Evolutionary conservation across 495 filamentous ascomycete species (phyloP).

Genomic region (Xylaria flabelliformis): DNA sequence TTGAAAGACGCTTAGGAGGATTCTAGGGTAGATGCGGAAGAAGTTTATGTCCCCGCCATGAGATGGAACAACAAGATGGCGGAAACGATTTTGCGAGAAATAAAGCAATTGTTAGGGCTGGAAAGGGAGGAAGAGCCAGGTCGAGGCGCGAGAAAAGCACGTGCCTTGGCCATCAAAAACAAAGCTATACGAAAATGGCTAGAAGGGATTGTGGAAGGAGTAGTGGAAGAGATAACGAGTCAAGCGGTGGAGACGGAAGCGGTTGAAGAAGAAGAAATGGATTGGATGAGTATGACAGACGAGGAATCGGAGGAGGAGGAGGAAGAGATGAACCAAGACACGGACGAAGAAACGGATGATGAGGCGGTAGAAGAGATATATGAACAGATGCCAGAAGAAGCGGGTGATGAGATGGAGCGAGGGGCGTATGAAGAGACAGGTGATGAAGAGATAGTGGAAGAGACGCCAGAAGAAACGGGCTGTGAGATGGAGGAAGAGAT

Average conservation of each 20-base stretch:
- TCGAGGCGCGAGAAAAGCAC: too few species aligned
- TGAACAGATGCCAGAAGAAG: not conserved
- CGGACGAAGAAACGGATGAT: not conserved
- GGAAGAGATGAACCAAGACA: not conserved
- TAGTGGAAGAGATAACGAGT: not conserved
- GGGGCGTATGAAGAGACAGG: not conserved
- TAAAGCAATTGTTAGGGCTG: too few species aligned
- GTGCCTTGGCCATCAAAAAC: too few species aligned
- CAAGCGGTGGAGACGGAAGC: not conserved
- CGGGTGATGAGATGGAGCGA: not conserved
- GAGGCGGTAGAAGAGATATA: not conserved
- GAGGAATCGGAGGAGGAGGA: not conserved
- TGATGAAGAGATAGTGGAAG: not conserved
- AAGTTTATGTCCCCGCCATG: not conserved
- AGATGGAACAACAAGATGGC: not conserved
- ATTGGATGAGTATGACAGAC: too few species aligned
- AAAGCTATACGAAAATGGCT: too few species aligned
- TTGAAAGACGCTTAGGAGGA: constrained; percentile 61
- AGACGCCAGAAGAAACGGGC: not conserved
- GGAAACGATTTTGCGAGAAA: not conserved
- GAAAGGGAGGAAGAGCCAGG: too few species aligned
- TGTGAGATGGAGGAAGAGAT: not conserved
- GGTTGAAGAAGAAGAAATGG: not conserved
- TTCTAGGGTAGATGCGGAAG: not conserved
- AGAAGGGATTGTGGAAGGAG: too few species aligned